phyloP scores from a whole-genome alignment of 2,329 filamentous ascomycete genomes.

The Paraconiothyrium sp. region DNA sequence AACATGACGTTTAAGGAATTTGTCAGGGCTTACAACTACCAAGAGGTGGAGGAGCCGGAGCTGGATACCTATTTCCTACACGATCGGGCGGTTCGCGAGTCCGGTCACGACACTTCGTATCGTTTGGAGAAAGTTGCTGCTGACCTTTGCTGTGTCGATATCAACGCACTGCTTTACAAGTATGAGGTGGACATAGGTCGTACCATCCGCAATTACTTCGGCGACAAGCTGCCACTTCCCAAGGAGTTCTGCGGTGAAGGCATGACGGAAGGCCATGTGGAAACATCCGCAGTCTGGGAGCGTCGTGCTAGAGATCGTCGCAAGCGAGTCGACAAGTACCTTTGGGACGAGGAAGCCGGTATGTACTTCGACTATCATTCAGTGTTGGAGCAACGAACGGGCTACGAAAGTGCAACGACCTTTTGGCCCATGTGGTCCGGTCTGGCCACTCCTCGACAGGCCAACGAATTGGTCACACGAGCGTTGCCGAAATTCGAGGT shows the following conservation, averaged over 20 bases:
- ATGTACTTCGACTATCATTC: constrained; percentile 99
- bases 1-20: constrained; percentile 84
- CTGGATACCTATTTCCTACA: constrained; percentile 96
- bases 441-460: constrained; percentile 84
- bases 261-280: constrained; percentile 72
- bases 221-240: constrained; percentile 83
- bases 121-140: constrained; percentile 83
- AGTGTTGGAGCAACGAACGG: constrained; percentile 78
- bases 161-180: constrained; percentile 95
- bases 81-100: constrained; percentile 94
- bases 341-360: constrained; percentile 90
- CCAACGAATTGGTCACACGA: constrained; percentile 80
- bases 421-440: constrained; percentile 99
- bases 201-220: constrained; percentile 84
- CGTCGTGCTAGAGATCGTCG: constrained; percentile 86
- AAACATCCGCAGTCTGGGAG: constrained; percentile 90
- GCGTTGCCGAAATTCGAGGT: constrained; percentile 89
- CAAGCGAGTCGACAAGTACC: constrained; percentile 86
- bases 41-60: constrained; percentile 80
- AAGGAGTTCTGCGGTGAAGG: constrained; percentile 78
- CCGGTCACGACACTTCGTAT: constrained; percentile 95
- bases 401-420: constrained; percentile 90
- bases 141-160: constrained; percentile 89
- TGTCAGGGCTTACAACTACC: constrained; percentile 85
- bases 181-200: constrained; percentile 94